A percentile compares a stretch with the other conserved stretches of the same genome.
Evolutionary conservation across 805 yeast genomes (phyloP).

Genomic region (Metschnikowia lochheadii): DNA sequence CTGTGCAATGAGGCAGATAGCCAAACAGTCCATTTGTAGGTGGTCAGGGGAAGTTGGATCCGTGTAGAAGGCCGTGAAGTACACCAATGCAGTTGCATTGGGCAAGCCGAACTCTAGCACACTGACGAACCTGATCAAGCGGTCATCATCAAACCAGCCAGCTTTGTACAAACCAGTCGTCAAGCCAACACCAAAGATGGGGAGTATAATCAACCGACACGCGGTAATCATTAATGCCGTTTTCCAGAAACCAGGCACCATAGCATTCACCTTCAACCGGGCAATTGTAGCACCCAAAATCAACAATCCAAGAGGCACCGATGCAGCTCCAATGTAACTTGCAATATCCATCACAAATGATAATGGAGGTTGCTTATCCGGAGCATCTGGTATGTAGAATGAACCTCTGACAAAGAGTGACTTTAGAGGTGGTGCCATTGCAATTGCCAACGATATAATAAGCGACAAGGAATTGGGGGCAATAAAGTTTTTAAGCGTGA

Average conservation of each 20-base stretch:
- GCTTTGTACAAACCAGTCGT: constrained; percentile 54
- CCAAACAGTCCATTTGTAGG: constrained; percentile 80
- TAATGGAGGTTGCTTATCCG: constrained; percentile 79
- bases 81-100: constrained; percentile 82
- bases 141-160: constrained; percentile 62
- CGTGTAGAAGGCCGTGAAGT: constrained; percentile 82
- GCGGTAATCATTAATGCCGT: constrained; percentile 56
- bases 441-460: constrained; percentile 57
- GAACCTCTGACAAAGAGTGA: constrained; percentile 51
- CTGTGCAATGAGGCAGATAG: constrained; percentile 69
- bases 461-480: constrained; percentile 74
- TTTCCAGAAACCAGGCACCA: constrained; percentile 72
- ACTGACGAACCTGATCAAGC: constrained; percentile 65
- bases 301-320: constrained; percentile 82
- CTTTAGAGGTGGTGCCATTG: constrained; percentile 75
- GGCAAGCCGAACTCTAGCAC: constrained; percentile 78
- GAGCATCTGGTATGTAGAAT: constrained; percentile 64
- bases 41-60: constrained; percentile 53
- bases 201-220: constrained; percentile 62
- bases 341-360: constrained; percentile 82
- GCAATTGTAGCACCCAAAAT: constrained; percentile 87
- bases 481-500: constrained; percentile 44
- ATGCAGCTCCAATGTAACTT: constrained; percentile 76
- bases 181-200: constrained; percentile 68
- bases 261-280: constrained; percentile 52